phyloP scores from a whole-genome alignment of 495 filamentous ascomycete species.

The Neurospora terricola region DNA sequence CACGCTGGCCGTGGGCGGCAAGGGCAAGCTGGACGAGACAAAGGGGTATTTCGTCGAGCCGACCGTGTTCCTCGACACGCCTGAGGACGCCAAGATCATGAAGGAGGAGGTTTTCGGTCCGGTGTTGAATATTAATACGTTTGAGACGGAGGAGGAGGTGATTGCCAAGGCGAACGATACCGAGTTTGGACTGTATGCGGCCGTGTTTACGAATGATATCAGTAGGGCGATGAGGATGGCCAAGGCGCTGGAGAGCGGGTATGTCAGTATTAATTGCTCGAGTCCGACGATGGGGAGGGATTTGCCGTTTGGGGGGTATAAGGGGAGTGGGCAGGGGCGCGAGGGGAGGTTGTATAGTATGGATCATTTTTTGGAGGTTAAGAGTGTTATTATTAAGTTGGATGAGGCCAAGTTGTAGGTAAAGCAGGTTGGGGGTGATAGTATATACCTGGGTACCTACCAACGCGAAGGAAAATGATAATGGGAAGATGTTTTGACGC shows the following conservation, averaged over 20 bases:
- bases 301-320: constrained; percentile 35
- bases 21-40: constrained; percentile 11
- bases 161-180: constrained; percentile 63
- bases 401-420: constrained; percentile 11
- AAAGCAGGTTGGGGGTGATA: background rate
- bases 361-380: constrained; percentile 40
- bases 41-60: constrained; percentile 49
- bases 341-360: constrained; percentile 33
- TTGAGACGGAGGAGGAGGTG: constrained; percentile 53
- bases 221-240: constrained; percentile 60
- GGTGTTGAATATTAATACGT: constrained; percentile 62
- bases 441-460: too few species aligned
- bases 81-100: constrained; percentile 54
- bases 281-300: constrained; percentile 26
- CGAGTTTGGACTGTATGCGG: constrained; percentile 62
- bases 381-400: constrained; percentile 30
- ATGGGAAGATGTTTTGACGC: background rate
- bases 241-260: constrained; percentile 56
- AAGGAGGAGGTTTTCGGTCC: constrained; percentile 48
- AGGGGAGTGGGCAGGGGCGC: constrained; percentile 30
- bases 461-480: background rate
- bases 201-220: constrained; percentile 63
- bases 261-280: constrained; percentile 34
- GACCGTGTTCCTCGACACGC: constrained; percentile 62
- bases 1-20: constrained; percentile 19